Evolutionary conservation across 768 basidiomycete species (phyloP).

Genomic region (Kwoniella newhampshirensis): DNA sequence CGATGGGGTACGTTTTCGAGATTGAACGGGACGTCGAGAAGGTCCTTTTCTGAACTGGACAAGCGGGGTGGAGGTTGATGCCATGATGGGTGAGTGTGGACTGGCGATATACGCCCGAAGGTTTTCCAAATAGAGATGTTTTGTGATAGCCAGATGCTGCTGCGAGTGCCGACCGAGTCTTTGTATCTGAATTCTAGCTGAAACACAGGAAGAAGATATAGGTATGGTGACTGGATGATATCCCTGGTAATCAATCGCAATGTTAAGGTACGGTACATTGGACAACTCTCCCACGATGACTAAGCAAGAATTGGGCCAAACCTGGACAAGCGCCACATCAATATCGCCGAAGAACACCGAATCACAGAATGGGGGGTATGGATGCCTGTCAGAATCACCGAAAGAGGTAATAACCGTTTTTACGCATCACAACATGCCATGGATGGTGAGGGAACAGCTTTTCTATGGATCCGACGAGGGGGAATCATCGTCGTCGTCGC

Average conservation of each 20-base stretch:
- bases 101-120: no score
- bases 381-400: background rate
- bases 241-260: background rate
- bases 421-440: no score
- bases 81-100: slow-evolving; percentile 3
- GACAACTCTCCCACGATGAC: slow-evolving; percentile 22
- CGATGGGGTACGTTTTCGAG: slow-evolving; percentile 72
- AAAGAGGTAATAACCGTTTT: slow-evolving; percentile 5
- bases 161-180: no score
- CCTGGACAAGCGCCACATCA: background rate
- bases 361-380: background rate
- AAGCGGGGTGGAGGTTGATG: slow-evolving; percentile 23
- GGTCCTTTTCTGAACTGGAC: slow-evolving; percentile 91
- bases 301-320: background rate
- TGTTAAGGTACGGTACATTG: no score
- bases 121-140: no score
- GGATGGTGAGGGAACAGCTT: no score
- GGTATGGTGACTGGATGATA: background rate
- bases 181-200: no score
- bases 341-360: background rate
- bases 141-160: no score
- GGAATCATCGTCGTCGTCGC: background rate
- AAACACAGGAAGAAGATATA: background rate
- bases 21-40: slow-evolving; percentile 71
- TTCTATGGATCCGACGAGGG: no score